Evolutionary conservation across 164 flowering plant genomes (phyloP).

Genomic region (Nelumbo lutea): DNA sequence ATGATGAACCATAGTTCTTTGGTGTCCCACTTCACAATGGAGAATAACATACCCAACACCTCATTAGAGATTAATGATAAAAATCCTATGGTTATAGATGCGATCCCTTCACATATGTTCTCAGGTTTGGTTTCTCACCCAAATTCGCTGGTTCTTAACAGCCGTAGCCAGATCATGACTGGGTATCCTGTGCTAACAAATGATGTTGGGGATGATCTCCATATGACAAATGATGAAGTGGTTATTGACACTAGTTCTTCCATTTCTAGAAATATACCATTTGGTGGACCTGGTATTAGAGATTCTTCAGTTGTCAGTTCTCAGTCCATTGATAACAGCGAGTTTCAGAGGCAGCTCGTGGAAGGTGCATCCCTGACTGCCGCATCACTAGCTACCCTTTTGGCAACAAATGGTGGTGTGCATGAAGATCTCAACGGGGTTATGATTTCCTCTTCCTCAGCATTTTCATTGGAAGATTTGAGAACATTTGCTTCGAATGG

Average conservation of each 20-base stretch:
- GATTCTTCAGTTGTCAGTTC: slow-evolving; percentile 15
- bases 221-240: slow-evolving; percentile 9
- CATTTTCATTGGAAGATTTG: slow-evolving; percentile 25
- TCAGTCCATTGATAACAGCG: slow-evolving; percentile 5
- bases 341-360: slow-evolving; percentile 24
- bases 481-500: slow-evolving; percentile 21
- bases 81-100: slow-evolving; percentile 29
- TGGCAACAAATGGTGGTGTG: slow-evolving; percentile 23
- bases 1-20: background rate
- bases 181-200: slow-evolving; percentile 30
- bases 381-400: slow-evolving; percentile 29
- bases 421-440: slow-evolving; percentile 29
- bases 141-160: slow-evolving; percentile 23
- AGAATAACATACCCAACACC: slow-evolving; percentile 24
- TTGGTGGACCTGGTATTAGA: slow-evolving; percentile 10
- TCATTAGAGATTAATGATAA: slow-evolving; percentile 16
- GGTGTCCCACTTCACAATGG: slow-evolving; percentile 21
- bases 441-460: slow-evolving; percentile 19
- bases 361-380: slow-evolving; percentile 32
- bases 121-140: slow-evolving; percentile 28
- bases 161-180: slow-evolving; percentile 29
- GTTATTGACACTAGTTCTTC: slow-evolving; percentile 15
- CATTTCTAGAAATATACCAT: slow-evolving; percentile 14
- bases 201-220: slow-evolving; percentile 7
- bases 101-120: slow-evolving; percentile 21